A percentile compares a stretch with the other conserved stretches of the same genome.
phyloP scores from a whole-genome alignment of 2,329 filamentous ascomycete genomes.

The Aspergillus fumigatus region DNA sequence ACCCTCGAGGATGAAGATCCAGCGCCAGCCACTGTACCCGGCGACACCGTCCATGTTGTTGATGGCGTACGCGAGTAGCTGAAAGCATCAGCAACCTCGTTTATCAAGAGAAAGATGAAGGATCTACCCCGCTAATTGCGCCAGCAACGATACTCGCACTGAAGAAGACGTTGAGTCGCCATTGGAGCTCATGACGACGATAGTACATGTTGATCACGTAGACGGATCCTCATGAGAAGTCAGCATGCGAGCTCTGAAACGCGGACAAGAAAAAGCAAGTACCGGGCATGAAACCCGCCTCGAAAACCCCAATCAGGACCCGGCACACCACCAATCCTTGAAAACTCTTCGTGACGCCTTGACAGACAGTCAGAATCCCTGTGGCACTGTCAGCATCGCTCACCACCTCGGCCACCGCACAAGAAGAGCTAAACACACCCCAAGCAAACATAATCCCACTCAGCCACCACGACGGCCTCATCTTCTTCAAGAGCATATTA shows the following conservation, averaged over 20 bases:
- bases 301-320: slow-evolving; percentile 34
- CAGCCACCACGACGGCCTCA: slow-evolving; percentile 40
- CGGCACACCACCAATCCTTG: slow-evolving; percentile 35
- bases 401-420: not conserved
- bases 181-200: slow-evolving; percentile 37
- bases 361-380: slow-evolving; percentile 42
- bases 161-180: slow-evolving; percentile 35
- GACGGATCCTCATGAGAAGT: slow-evolving; percentile 19
- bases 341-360: slow-evolving; percentile 39
- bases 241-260: not conserved
- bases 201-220: slow-evolving; percentile 38
- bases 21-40: slow-evolving; percentile 41
- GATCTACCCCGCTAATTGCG: slow-evolving; percentile 35
- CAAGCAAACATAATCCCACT: slow-evolving; percentile 41
- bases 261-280: not conserved
- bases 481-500: slow-evolving; percentile 43
- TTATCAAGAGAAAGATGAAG: not conserved
- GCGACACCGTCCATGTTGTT: slow-evolving; percentile 37
- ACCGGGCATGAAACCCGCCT: slow-evolving; percentile 38
- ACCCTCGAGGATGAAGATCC: slow-evolving; percentile 50
- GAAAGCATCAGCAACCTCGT: not conserved
- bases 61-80: slow-evolving; percentile 42
- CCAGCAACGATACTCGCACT: slow-evolving; percentile 36
- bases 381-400: not conserved
- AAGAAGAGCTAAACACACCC: slow-evolving; percentile 24